Percentiles rank a stretch among this genome's conserved stretches.
Evolutionary conservation across 129 eudicot species (phyloP).

Genomic region (Saussurea involucrata): DNA sequence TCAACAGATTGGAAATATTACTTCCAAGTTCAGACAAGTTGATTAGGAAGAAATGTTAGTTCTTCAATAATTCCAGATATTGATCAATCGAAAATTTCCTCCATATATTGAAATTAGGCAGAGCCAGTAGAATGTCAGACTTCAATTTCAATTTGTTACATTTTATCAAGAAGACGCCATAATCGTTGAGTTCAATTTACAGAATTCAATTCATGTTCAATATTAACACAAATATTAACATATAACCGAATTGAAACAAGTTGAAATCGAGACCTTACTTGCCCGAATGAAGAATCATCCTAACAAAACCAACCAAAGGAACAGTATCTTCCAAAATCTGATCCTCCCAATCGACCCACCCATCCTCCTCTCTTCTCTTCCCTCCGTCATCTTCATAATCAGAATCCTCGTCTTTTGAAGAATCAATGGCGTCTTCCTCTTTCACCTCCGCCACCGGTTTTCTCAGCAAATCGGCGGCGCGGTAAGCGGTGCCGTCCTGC

Average conservation of each 20-base stretch:
- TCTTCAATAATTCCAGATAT: not conserved
- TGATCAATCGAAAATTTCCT: not conserved
- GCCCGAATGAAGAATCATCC: constrained; percentile 97
- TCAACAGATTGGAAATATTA: not conserved
- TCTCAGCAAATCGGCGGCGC: constrained; percentile 51
- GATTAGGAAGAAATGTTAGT: not conserved
- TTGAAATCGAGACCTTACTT: constrained; percentile 42
- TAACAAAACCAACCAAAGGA: constrained; percentile 85
- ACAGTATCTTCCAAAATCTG: constrained; percentile 89
- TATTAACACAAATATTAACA: not conserved
- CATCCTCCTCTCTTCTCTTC: constrained; percentile 36
- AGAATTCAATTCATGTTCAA: not conserved
- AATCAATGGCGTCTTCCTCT: constrained; percentile 15
- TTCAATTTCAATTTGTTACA: not conserved
- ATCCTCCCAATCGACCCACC: constrained; percentile 92
- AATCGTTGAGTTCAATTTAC: not conserved
- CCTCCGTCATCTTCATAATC: constrained; percentile 33
- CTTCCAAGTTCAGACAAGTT: not conserved
- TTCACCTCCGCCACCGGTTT: constrained; percentile 48
- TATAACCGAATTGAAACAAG: not conserved
- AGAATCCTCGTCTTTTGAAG: constrained; percentile 17
- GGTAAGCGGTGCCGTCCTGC: constrained; percentile 27
- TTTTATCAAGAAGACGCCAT: not conserved
- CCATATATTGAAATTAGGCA: not conserved
- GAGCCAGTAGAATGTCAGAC: not conserved